These are phyloP conservation scores for Candida freyschussii DNA, from an alignment of 1,139 yeast genomes.

Conservation along the genomic window DNA sequence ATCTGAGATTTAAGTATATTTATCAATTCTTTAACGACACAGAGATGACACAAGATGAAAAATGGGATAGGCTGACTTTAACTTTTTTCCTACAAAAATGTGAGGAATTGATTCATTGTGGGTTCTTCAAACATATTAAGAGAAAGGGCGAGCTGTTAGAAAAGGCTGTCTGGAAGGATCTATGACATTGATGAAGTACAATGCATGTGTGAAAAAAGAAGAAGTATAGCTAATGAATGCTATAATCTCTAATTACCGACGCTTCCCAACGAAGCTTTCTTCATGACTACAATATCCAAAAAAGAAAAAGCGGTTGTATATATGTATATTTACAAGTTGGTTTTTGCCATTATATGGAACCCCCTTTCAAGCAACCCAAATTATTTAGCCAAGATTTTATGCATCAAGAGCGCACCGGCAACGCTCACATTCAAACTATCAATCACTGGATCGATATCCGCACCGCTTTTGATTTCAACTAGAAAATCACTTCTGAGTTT, in stretches of 20 bases:
- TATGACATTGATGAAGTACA: slow-evolving; percentile 25
- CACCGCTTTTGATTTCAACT: slow-evolving; percentile 44
- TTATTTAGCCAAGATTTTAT: slow-evolving; percentile 26
- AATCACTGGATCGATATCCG: slow-evolving; percentile 39
- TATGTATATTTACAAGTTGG: too few relatives aligned
- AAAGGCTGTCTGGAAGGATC: slow-evolving; percentile 55
- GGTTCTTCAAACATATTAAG: slow-evolving; percentile 40
- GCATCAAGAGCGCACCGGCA: slow-evolving; percentile 68
- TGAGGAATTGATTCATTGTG: slow-evolving; percentile 49
- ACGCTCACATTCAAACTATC: slow-evolving; percentile 90
- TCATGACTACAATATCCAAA: too few relatives aligned
- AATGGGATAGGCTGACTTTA: slow-evolving; percentile 49
- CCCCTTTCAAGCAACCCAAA: too few relatives aligned
- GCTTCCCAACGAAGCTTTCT: too few relatives aligned
- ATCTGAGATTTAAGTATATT: slow-evolving; percentile 21
- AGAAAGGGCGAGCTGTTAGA: slow-evolving; percentile 51
- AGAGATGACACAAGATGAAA: slow-evolving; percentile 25
- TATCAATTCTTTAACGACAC: slow-evolving; percentile 23
- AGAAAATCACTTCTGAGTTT: slow-evolving; percentile 58
- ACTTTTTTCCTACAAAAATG: slow-evolving; percentile 57
- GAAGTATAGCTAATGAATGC: too few relatives aligned
- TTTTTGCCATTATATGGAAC: too few relatives aligned
- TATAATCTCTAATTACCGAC: too few relatives aligned
- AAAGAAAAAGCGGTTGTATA: too few relatives aligned
- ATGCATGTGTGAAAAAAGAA: too few relatives aligned